Conservation (phyloP, 2,329 filamentous ascomycete species). For the Diaporthe ilicicola region DNA sequence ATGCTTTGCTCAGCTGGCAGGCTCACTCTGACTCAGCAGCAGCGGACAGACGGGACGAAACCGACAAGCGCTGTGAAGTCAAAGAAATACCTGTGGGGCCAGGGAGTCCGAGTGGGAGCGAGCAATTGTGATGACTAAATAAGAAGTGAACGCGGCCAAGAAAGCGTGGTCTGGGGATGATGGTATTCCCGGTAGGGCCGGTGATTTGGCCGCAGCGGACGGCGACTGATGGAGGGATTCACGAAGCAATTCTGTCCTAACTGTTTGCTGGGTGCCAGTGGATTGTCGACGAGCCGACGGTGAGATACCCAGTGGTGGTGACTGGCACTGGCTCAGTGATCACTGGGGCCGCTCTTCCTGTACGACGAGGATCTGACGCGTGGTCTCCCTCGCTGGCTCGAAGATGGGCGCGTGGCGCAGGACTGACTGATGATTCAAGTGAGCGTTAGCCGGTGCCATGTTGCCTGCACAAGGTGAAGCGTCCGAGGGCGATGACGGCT, state of each 20-base stretch:
- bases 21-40: slow-evolving; percentile 32
- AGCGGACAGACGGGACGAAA: not conserved
- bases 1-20: slow-evolving; percentile 17
- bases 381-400: slow-evolving; percentile 2
- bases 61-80: not conserved
- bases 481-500: not conserved
- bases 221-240: not conserved
- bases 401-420: slow-evolving; percentile 9
- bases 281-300: not conserved
- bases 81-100: slow-evolving; percentile 6
- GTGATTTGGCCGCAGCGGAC: not conserved
- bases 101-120: slow-evolving; percentile 9
- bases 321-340: slow-evolving; percentile 8
- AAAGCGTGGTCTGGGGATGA: not conserved
- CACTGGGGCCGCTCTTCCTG: slow-evolving; percentile 7
- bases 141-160: slow-evolving; percentile 13
- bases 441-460: slow-evolving; percentile 5
- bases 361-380: slow-evolving; percentile 11
- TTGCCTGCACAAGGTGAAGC: not conserved
- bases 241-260: not conserved
- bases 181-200: slow-evolving; percentile 23
- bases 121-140: slow-evolving; percentile 28
- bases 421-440: slow-evolving; percentile 21
- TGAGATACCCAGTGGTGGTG: not conserved
- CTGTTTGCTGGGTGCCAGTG: not conserved